phyloP scores from a whole-genome alignment of 73 alveolate species.

The Paramecium octaurelia region DNA sequence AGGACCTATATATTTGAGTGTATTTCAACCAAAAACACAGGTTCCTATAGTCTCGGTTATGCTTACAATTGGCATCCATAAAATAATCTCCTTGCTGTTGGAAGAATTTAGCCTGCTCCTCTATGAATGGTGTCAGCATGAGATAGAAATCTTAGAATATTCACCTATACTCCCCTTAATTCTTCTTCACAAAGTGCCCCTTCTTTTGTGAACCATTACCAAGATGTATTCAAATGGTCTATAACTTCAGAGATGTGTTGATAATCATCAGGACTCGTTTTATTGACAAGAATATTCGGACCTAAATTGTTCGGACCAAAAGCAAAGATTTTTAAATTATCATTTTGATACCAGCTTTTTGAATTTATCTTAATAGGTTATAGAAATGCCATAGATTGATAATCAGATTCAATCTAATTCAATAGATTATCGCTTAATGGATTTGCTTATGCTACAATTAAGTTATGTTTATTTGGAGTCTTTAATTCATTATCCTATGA shows the following conservation, averaged over 20 bases:
- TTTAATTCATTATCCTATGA: slow-evolving; percentile 75
- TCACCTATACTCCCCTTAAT: slow-evolving; percentile 85
- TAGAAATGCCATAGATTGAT: slow-evolving; percentile 73
- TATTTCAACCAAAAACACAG: slow-evolving; percentile 82
- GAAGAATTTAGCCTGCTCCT: slow-evolving; percentile 90
- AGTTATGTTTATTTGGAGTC: slow-evolving; percentile 89
- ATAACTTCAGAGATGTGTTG: slow-evolving; percentile 69
- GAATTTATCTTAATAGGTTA: slow-evolving; percentile 84
- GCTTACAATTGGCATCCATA: slow-evolving; percentile 84
- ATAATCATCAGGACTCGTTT: slow-evolving; percentile 42
- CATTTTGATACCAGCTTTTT: slow-evolving; percentile 55
- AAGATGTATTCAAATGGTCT: slow-evolving; percentile 73
- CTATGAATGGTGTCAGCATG: slow-evolving; percentile 92
- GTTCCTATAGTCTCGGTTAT: slow-evolving; percentile 85
- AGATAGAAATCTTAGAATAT: slow-evolving; percentile 75
- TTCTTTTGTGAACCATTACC: slow-evolving; percentile 84
- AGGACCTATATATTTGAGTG: slow-evolving; percentile 83
- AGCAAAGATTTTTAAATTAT: slow-evolving; percentile 76
- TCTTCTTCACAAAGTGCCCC: slow-evolving; percentile 85
- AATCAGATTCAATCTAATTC: slow-evolving; percentile 75
- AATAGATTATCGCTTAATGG: slow-evolving; percentile 80
- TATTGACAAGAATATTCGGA: slow-evolving; percentile 79
- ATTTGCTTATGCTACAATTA: slow-evolving; percentile 67
- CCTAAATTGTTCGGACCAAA: slow-evolving; percentile 88
- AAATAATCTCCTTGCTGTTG: slow-evolving; percentile 89